phyloP scores from a whole-genome alignment of 148 eudicot genomes.

The Polygonum aviculare region DNA sequence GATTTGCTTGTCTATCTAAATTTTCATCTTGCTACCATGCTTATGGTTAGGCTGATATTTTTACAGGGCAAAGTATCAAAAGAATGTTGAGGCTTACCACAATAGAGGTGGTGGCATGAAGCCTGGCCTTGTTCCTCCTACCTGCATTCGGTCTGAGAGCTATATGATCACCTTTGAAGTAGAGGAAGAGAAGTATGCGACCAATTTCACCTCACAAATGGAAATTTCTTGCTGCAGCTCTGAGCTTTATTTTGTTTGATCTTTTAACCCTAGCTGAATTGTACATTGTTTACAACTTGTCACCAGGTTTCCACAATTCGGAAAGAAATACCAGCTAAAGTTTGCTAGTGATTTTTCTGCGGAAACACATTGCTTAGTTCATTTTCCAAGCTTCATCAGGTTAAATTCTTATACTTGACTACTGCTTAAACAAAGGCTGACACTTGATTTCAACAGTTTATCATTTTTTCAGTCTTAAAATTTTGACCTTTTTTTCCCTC shows the following conservation, averaged over 20 bases:
- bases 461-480: background rate
- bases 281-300: constrained; percentile 13
- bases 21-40: background rate
- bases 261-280: background rate
- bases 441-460: background rate
- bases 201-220: background rate
- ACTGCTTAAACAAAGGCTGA: background rate
- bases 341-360: constrained; percentile 74
- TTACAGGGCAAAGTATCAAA: constrained; percentile 93
- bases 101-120: constrained; percentile 76
- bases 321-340: constrained; percentile 94
- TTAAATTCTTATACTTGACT: constrained; percentile 16
- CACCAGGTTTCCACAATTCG: constrained; percentile 84
- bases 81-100: constrained; percentile 93
- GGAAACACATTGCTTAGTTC: constrained; percentile 96
- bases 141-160: constrained; percentile 90
- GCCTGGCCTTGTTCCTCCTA: constrained; percentile 80
- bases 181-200: constrained; percentile 93
- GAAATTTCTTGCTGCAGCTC: background rate
- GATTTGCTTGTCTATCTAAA: background rate
- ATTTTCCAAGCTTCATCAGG: constrained; percentile 98
- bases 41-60: background rate
- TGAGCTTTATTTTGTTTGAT: background rate
- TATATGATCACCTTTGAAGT: constrained; percentile 97
- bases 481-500: background rate